Conservation (phyloP, 495 filamentous ascomycete species). For the Penicillium coffeae region DNA sequence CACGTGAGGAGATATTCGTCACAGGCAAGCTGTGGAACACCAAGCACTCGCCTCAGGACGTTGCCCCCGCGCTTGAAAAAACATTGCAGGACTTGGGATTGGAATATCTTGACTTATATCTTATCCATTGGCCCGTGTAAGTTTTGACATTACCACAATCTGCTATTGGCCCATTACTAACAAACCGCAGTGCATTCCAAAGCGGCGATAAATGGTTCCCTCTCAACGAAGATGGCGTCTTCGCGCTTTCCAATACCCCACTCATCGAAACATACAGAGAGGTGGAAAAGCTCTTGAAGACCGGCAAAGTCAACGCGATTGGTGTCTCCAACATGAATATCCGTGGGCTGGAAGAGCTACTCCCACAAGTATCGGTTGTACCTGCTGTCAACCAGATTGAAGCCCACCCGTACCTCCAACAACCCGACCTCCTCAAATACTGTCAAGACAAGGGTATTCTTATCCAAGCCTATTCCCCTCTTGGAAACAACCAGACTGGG, state of each 20-base stretch:
- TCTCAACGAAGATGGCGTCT: conserved; percentile 36
- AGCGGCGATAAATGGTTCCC: conserved; percentile 33
- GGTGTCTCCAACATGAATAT: conserved; percentile 56
- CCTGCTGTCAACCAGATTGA: conserved; percentile 61
- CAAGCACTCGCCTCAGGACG: conserved; percentile 27
- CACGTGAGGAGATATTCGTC: conserved; percentile 65
- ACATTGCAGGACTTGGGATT: conserved; percentile 56
- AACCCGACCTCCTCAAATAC: conserved; percentile 44
- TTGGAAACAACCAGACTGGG: conserved; percentile 45
- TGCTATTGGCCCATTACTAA: background rate
- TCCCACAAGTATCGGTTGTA: conserved; percentile 31
- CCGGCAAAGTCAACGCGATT: conserved; percentile 55
- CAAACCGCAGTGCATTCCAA: conserved; percentile 19
- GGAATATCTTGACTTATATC: conserved; percentile 67
- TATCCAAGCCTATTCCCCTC: conserved; percentile 57
- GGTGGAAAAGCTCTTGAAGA: conserved; percentile 54
- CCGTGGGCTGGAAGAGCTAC: conserved; percentile 40
- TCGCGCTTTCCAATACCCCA: conserved; percentile 30
- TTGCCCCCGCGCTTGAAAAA: conserved; percentile 44
- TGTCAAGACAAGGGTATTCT: conserved; percentile 50
- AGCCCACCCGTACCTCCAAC: conserved; percentile 59
- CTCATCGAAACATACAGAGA: conserved; percentile 64
- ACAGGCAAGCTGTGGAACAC: conserved; percentile 64
- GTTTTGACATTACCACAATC: conserved; percentile 59
- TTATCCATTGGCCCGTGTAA: conserved; percentile 65